A percentile compares a stretch with the other conserved stretches of the same genome.
Conservation (phyloP, 148 eudicot species). For the Dysphania ambrosioides region DNA sequence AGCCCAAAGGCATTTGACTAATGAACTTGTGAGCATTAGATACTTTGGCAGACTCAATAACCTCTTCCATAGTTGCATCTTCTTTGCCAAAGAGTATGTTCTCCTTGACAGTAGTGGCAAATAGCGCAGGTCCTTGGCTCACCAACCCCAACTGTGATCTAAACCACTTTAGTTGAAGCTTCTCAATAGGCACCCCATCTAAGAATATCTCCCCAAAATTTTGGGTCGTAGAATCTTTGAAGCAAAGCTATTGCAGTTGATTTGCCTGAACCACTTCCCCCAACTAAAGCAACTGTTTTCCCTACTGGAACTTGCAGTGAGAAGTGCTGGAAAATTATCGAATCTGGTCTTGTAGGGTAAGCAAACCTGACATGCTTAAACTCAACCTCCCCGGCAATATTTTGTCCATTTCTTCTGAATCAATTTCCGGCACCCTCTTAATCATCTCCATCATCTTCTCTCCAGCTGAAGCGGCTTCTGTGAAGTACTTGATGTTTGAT, state of each 20-base stretch:
- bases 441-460: conserved; percentile 62
- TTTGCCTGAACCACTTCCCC: conserved; percentile 88
- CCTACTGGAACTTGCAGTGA: conserved; percentile 59
- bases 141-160: conserved; percentile 89
- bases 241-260: conserved; percentile 65
- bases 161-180: conserved; percentile 77
- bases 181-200: conserved; percentile 65
- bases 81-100: conserved; percentile 90
- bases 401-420: conserved; percentile 55
- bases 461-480: conserved; percentile 60
- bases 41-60: conserved; percentile 69
- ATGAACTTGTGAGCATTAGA: conserved; percentile 91
- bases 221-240: conserved; percentile 84
- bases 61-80: conserved; percentile 67
- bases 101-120: conserved; percentile 76
- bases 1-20: conserved; percentile 69
- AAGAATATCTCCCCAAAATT: conserved; percentile 60
- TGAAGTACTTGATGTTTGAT: conserved; percentile 60
- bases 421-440: conserved; percentile 60
- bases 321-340: conserved; percentile 53
- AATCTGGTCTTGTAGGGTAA: conserved; percentile 89
- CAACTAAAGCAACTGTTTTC: conserved; percentile 66
- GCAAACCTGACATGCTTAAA: conserved; percentile 56
- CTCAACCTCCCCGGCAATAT: conserved; percentile 57
- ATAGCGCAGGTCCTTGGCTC: conserved; percentile 89